Evolutionary conservation across 805 yeast species (phyloP).

Genomic region (Geotrichum ghanense): DNA sequence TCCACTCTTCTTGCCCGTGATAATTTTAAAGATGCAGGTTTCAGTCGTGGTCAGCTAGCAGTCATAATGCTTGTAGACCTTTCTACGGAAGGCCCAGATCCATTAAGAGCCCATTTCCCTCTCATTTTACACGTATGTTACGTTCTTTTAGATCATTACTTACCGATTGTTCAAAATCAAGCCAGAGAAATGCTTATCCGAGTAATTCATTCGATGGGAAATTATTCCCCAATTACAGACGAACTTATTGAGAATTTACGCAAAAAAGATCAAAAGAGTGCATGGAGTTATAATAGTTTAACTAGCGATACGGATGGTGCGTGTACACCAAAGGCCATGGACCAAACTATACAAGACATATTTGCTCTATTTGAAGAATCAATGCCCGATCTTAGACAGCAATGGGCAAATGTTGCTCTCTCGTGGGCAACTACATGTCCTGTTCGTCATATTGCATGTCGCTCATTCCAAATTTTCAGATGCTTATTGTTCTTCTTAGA

Average conservation of each 20-base stretch:
- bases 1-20: slow-evolving; percentile 39
- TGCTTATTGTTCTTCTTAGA: slow-evolving; percentile 73
- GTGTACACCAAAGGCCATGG: slow-evolving; percentile 80
- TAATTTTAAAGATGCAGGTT: slow-evolving; percentile 56
- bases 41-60: slow-evolving; percentile 81
- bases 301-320: slow-evolving; percentile 68
- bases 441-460: slow-evolving; percentile 90
- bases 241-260: slow-evolving; percentile 49
- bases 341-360: slow-evolving; percentile 50
- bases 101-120: slow-evolving; percentile 51
- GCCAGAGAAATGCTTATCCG: slow-evolving; percentile 68
- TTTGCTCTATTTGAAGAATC: slow-evolving; percentile 38
- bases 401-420: slow-evolving; percentile 77
- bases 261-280: slow-evolving; percentile 35
- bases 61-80: slow-evolving; percentile 77
- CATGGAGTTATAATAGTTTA: slow-evolving; percentile 82
- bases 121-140: slow-evolving; percentile 67
- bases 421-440: slow-evolving; percentile 97
- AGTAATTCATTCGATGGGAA: slow-evolving; percentile 52
- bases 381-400: slow-evolving; percentile 45
- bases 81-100: slow-evolving; percentile 48
- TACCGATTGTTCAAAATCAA: slow-evolving; percentile 71
- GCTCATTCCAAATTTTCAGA: slow-evolving; percentile 89
- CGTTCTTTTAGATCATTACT: slow-evolving; percentile 79
- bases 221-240: slow-evolving; percentile 39